Percentiles rank a stretch among this genome's conserved stretches.
phyloP scores from a whole-genome alignment of 331 rosid genomes.

The Rhamnella rubrinervis region DNA sequence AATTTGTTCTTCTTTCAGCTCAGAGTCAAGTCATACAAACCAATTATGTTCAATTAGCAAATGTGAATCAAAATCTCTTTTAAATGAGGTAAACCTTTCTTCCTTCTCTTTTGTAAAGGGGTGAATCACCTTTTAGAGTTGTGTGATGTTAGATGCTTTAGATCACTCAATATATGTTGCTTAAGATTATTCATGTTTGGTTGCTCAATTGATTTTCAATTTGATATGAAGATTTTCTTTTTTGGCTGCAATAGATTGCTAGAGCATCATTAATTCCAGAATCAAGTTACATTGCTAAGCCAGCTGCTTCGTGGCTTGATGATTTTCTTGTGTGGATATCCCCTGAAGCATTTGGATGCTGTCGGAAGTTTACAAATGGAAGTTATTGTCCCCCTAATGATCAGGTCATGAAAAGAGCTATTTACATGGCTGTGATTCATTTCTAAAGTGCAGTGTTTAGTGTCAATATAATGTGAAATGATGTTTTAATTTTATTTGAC shows the following conservation, averaged over 20 bases:
- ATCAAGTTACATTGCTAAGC: conserved; percentile 90
- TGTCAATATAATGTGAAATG: too few species aligned
- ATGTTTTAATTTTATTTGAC: too few species aligned
- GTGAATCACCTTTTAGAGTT: too few species aligned
- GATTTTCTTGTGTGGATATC: conserved; percentile 98
- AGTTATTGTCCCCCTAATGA: conserved; percentile 95
- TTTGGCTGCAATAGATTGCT: conserved; percentile 59
- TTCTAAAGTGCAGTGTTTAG: too few species aligned
- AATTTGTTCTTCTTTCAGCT: conserved; percentile 56
- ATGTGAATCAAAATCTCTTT: conserved; percentile 84
- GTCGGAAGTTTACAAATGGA: conserved; percentile 88
- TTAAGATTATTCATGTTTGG: conserved; percentile 5
- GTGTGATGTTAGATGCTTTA: too few species aligned
- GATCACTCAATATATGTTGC: not conserved
- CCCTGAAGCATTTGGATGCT: conserved; percentile 99
- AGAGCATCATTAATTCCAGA: conserved; percentile 78
- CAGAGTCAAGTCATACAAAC: conserved; percentile 84
- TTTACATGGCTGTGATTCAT: not conserved
- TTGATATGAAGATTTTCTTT: conserved; percentile 17
- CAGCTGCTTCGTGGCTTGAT: conserved; percentile 99
- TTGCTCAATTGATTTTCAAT: not conserved
- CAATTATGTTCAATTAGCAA: conserved; percentile 94
- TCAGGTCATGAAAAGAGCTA: conserved; percentile 54
- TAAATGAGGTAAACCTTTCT: conserved; percentile 67
- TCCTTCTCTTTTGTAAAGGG: not conserved